Evolutionary conservation across 179 eudicot genomes (phyloP).

Genomic region (Monotropa hypopitys): DNA sequence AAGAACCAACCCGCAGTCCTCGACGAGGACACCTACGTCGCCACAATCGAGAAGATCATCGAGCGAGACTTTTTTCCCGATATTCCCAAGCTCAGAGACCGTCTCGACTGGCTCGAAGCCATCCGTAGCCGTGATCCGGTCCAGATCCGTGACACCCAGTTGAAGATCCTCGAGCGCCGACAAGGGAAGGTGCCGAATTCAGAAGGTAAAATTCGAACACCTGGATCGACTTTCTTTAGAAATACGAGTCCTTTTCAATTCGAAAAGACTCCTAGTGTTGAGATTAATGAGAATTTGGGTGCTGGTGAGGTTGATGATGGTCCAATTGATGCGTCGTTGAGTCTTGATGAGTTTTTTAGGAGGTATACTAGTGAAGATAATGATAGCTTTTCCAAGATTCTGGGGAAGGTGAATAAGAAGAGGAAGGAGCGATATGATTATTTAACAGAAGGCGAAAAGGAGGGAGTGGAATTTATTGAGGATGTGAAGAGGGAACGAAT

Average conservation of each 20-base stretch:
- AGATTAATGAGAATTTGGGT: slow-evolving; percentile 4
- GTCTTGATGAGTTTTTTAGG: slow-evolving; percentile 64
- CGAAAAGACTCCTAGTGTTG: slow-evolving; percentile 32
- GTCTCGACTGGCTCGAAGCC: slow-evolving; percentile 85
- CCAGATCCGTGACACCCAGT: slow-evolving; percentile 69
- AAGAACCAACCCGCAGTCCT: slow-evolving; percentile 27
- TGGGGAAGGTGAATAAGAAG: slow-evolving; percentile 75
- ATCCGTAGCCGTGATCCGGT: slow-evolving; percentile 55
- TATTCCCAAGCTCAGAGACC: slow-evolving; percentile 81
- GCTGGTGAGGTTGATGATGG: slow-evolving; percentile 16
- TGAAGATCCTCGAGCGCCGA: slow-evolving; percentile 73
- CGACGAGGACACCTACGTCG: slow-evolving; percentile 78
- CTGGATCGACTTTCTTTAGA: slow-evolving; percentile 49
- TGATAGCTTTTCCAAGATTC: slow-evolving; percentile 54
- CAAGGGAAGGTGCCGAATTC: slow-evolving; percentile 13
- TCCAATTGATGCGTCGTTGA: slow-evolving; percentile 24
- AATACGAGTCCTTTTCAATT: slow-evolving; percentile 37
- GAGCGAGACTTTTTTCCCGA: slow-evolving; percentile 93
- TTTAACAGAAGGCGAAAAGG: slow-evolving; percentile 62
- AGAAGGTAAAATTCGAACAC: slow-evolving; percentile 43
- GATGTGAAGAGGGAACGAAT: slow-evolving; percentile 53
- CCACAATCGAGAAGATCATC: slow-evolving; percentile 74
- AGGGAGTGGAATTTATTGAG: slow-evolving; percentile 42
- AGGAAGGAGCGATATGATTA: slow-evolving; percentile 54
- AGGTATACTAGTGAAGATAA: slow-evolving; percentile 88